Evolutionary conservation across 148 eudicot species (phyloP).

Genomic region (Amaranthus palmeri): DNA sequence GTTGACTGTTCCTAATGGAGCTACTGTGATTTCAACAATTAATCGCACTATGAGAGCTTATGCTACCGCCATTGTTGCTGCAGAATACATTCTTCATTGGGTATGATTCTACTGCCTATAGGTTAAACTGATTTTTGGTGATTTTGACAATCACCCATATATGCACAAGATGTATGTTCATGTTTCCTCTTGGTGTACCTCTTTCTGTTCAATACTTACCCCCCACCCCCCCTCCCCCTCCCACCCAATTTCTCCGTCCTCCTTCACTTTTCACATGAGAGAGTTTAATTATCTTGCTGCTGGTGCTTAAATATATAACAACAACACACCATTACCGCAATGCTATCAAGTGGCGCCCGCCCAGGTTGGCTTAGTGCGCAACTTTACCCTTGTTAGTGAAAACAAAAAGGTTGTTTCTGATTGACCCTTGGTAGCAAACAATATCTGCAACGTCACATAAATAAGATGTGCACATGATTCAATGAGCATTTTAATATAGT

Average conservation of each 20-base stretch:
- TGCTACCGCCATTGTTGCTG: conserved; percentile 67
- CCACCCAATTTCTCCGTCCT: not conserved
- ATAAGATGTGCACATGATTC: too few relatives aligned
- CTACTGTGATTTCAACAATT: conserved; percentile 75
- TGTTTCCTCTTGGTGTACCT: not conserved
- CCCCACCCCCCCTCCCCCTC: not conserved
- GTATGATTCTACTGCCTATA: conserved; percentile 37
- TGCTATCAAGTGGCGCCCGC: not conserved
- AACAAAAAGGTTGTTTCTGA: too few relatives aligned
- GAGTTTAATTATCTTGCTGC: too few relatives aligned
- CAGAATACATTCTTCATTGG: conserved; percentile 88
- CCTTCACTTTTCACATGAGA: not conserved
- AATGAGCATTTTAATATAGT: too few relatives aligned
- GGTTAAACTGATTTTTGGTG: not conserved
- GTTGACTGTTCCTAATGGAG: conserved; percentile 69
- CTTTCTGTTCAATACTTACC: not conserved
- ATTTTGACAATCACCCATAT: not conserved
- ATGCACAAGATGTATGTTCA: not conserved
- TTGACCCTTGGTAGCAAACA: too few relatives aligned
- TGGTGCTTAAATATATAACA: too few relatives aligned
- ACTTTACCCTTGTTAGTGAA: not conserved
- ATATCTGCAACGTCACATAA: too few relatives aligned
- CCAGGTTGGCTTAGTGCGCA: not conserved
- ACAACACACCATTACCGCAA: too few relatives aligned
- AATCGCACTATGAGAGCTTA: conserved; percentile 91